A percentile compares a stretch with the other conserved stretches of the same genome.
These are phyloP conservation scores for Melastoma candidum DNA, from an alignment of 441 rosid genomes.

Conservation along the genomic window DNA sequence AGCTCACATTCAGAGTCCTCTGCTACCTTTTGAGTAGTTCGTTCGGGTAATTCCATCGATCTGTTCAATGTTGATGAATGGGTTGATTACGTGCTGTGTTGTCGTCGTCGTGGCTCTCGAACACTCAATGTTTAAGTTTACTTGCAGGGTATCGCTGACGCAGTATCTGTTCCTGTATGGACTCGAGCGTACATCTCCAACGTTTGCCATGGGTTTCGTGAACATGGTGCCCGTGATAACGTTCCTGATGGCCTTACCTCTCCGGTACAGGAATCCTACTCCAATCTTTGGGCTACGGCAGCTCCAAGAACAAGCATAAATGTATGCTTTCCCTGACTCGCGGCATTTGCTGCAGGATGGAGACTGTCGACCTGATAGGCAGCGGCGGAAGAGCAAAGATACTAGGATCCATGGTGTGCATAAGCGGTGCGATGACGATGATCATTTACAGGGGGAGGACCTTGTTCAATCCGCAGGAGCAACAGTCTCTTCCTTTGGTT, in stretches of 20 bases:
- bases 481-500: conserved; percentile 2
- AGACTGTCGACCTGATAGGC: conserved; percentile 24
- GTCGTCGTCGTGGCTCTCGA: no score
- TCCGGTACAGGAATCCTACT: conserved; percentile 26
- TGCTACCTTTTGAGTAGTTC: no score
- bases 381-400: conserved; percentile 40
- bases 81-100: no score
- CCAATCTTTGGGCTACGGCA: not conserved
- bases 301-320: conserved; percentile 25
- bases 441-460: conserved; percentile 43
- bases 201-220: conserved; percentile 44
- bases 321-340: not conserved
- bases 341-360: conserved; percentile 1
- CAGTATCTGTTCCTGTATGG: conserved; percentile 50
- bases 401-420: conserved; percentile 38
- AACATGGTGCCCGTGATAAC: conserved; percentile 48
- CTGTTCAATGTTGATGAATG: no score
- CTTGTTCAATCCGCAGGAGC: conserved; percentile 19
- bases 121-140: not conserved
- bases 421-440: conserved; percentile 37
- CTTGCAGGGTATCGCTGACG: conserved; percentile 34
- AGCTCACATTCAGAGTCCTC: no score
- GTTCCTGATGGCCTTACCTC: conserved; percentile 35
- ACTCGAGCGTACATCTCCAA: conserved; percentile 41
- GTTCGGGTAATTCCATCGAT: no score